Conservation (phyloP, 2,329 filamentous ascomycete genomes). For the Zarea fungicola region DNA sequence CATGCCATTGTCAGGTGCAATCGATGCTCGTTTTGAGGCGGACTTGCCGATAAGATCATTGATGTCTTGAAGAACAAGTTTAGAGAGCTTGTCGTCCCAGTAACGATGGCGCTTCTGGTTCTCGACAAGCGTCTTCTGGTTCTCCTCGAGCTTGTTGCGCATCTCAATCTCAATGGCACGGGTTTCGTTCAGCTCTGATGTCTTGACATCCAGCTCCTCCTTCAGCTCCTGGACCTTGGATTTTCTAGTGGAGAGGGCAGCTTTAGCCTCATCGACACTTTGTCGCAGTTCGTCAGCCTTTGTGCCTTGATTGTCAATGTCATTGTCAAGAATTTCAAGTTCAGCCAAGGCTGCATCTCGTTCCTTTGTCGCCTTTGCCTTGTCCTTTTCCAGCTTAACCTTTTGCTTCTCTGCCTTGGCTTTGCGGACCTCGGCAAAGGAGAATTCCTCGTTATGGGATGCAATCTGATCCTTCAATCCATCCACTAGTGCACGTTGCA, state of each 20-base stretch:
- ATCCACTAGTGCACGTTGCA: slow-evolving; percentile 88
- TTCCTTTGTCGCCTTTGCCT: slow-evolving; percentile 73
- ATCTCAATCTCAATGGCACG: slow-evolving; percentile 93
- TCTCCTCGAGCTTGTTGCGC: slow-evolving; percentile 96
- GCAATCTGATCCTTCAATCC: slow-evolving; percentile 80
- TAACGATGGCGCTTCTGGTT: slow-evolving; percentile 79
- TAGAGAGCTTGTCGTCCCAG: slow-evolving; percentile 86
- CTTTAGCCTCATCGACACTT: slow-evolving; percentile 76
- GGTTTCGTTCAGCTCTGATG: slow-evolving; percentile 78
- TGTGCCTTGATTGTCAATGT: slow-evolving; percentile 70
- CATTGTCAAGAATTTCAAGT: slow-evolving; percentile 70
- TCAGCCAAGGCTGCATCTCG: slow-evolving; percentile 67
- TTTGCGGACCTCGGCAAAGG: slow-evolving; percentile 78
- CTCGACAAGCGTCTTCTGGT: slow-evolving; percentile 80
- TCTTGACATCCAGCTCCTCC: slow-evolving; percentile 80
- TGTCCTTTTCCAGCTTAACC: slow-evolving; percentile 78
- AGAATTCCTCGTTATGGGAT: slow-evolving; percentile 73
- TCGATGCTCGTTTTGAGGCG: slow-evolving; percentile 22
- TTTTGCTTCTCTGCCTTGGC: slow-evolving; percentile 93
- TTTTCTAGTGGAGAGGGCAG: slow-evolving; percentile 71
- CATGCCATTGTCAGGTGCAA: slow-evolving; percentile 18
- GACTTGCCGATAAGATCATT: slow-evolving; percentile 54
- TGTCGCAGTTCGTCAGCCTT: slow-evolving; percentile 68
- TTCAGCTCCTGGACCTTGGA: slow-evolving; percentile 76
- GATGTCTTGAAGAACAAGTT: slow-evolving; percentile 77